These are phyloP conservation scores for Mycosphaerella sp. DNA, from an alignment of 2,329 filamentous ascomycete genomes.

Conservation along the genomic window DNA sequence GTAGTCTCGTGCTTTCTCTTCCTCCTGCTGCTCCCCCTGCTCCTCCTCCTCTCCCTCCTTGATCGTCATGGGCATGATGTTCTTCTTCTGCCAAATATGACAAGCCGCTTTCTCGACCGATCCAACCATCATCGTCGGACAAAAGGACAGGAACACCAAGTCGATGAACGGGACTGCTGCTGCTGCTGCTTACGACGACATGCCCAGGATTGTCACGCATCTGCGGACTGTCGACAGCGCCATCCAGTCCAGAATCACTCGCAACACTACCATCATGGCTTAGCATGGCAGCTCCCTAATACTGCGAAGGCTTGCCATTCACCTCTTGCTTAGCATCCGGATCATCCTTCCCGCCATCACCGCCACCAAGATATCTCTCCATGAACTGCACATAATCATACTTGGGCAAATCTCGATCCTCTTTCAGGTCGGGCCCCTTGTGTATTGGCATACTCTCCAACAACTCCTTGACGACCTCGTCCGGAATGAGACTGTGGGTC, in stretches of 20 bases:
- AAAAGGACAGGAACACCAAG: neutral
- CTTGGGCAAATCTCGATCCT: conserved; percentile 77
- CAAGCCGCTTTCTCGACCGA: neutral
- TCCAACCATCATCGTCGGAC: neutral
- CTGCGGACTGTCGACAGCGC: neutral
- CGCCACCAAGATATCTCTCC: conserved; percentile 55
- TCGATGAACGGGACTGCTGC: neutral
- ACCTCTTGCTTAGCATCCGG: neutral
- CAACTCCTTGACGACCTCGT: conserved; percentile 93
- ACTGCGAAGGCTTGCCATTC: conserved; percentile 12
- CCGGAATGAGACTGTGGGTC: conserved; percentile 86
- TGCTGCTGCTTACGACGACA: neutral
- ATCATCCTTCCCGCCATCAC: conserved; percentile 8
- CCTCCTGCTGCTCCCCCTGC: neutral
- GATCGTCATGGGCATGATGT: neutral
- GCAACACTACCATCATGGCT: neutral
- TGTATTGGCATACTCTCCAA: conserved; percentile 80
- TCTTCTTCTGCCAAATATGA: neutral
- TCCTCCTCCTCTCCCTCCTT: too few species aligned
- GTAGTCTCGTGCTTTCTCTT: conserved; percentile 2
- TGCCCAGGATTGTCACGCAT: neutral
- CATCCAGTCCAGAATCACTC: neutral
- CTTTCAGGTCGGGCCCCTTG: conserved; percentile 74
- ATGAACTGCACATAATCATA: conserved; percentile 98
- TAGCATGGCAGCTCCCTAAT: neutral